A percentile compares a stretch with the other conserved stretches of the same genome.
These are phyloP conservation scores for Trichomonascaceae sp. DNA, from an alignment of 1,139 yeast genomes.

Conservation along the genomic window DNA sequence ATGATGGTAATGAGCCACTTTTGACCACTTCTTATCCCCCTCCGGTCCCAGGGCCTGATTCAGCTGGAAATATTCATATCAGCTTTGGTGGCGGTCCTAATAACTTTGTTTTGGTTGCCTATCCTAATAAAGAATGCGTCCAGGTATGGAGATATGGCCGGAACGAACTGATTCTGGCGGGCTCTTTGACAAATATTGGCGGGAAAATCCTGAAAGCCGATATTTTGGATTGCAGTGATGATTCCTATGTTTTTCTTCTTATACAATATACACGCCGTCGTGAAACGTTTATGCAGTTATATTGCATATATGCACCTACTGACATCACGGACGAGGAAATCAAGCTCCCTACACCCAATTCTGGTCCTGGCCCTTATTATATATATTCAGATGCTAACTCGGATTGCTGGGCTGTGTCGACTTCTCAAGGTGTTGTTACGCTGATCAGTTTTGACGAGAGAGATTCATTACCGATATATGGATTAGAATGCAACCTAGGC, in stretches of 20 bases:
- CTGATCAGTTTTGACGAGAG: too few species aligned
- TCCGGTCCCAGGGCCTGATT: constrained; percentile 12
- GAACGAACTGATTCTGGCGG: constrained; percentile 19
- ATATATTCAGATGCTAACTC: constrained; percentile 9
- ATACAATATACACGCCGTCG: constrained; percentile 19
- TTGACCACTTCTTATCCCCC: constrained; percentile 1
- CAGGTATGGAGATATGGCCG: constrained; percentile 23
- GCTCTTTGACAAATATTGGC: constrained; percentile 18
- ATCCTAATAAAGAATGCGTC: constrained; percentile 16
- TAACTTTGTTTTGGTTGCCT: constrained; percentile 15
- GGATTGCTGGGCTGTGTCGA: constrained; percentile 8
- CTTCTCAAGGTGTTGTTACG: constrained; percentile 6
- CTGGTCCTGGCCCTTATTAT: constrained; percentile 24
- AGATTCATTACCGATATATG: constrained; percentile 21
- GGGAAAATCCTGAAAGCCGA: constrained; percentile 19
- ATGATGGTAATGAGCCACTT: not conserved
- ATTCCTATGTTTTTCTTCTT: constrained; percentile 10
- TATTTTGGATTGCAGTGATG: not conserved
- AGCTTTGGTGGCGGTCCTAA: constrained; percentile 15
- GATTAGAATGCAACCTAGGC: constrained; percentile 20
- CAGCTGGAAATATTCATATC: constrained; percentile 5
- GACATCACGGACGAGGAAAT: constrained; percentile 15
- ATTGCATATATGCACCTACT: constrained; percentile 13
- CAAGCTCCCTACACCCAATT: constrained; percentile 24
- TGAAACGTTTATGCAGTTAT: constrained; percentile 18